Evolutionary conservation across 2,329 filamentous ascomycete species (phyloP).

Genomic region (Talaromyces sp.): DNA sequence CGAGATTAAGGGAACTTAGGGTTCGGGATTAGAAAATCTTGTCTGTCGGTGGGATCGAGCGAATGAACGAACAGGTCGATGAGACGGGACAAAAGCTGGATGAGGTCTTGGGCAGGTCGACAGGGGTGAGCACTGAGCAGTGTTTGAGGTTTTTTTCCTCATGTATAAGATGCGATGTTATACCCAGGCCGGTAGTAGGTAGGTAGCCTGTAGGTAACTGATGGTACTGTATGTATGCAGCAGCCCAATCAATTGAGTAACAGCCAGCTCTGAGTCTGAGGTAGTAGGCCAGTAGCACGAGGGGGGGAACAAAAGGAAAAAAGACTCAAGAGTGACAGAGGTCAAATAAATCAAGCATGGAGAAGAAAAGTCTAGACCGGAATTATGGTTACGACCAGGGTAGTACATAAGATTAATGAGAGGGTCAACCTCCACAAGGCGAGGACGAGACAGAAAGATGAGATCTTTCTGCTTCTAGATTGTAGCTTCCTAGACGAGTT

Average conservation of each 20-base stretch:
- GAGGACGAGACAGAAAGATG: neutral
- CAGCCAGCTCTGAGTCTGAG: neutral
- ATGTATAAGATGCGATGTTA: slow-evolving; percentile 1
- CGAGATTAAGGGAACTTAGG: neutral
- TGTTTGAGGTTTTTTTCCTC: neutral
- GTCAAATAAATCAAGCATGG: neutral
- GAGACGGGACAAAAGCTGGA: neutral
- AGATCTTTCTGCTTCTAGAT: neutral
- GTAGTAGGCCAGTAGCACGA: neutral
- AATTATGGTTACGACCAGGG: neutral
- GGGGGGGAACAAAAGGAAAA: neutral
- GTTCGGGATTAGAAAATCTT: neutral
- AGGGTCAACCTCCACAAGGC: neutral
- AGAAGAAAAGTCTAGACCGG: neutral
- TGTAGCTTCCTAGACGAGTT: no score
- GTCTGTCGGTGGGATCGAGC: neutral
- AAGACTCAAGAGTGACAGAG: neutral
- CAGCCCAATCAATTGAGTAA: slow-evolving; percentile 2
- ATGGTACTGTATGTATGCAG: neutral
- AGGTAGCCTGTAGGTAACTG: neutral
- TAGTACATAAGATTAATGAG: slow-evolving; percentile 1
- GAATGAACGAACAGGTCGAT: neutral
- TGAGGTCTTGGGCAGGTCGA: neutral
- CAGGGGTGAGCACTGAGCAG: neutral
- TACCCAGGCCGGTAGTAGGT: neutral